Evolutionary conservation across 345 rosid genomes (phyloP), one percentile per base, ranked within the genome.

Genomic region (Eucalyptus curtisii): DNA sequence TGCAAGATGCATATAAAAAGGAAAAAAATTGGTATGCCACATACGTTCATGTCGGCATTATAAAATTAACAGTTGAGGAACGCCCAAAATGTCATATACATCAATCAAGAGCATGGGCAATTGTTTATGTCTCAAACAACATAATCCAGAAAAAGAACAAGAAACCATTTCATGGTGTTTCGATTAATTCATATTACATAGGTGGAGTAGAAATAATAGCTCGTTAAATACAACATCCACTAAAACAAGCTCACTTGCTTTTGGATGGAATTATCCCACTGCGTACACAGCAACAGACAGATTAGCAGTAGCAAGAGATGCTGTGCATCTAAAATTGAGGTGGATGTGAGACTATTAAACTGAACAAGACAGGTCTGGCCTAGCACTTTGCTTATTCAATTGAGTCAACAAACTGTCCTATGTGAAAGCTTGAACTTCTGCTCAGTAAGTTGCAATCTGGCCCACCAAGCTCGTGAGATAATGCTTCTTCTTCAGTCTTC

Each of bases 401-500:
- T 22, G 30, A 76, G 47, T 40, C 47, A 76, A 19, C 27, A 11
- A 40, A 76, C 84, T 6, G 84, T 76, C 84, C 84, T 40, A 76
- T 37, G 47, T 40, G 84, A 76, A 20, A 76, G 47, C 84, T 40
- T 40, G 47, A 76, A 87, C 24, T 27, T 68, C 81, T 61, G 68
- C 30, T 89, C 86, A 86, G 85, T 27, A 64, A 30, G 88, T 16
- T 6, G 45, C 88, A 48, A 55, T 86, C n/a, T 49, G 40, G 31
- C 90, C 93, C 59, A 40, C 89, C 57, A 88, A 90, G 55, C 92
- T 93, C 89, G 86, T 92, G 86, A 90, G 55, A 88, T 89, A 87
- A 81, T 92, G 93, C 90, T 94, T 95, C 95, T 93, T 94, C 95
- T 93, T 94, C 91, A 93, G 91, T 89, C 94, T 93, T 90, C 97